Base-by-base conservation (phyloP, 1,284 basidiomycete species). In the Cutaneotrichosporon cavernicola region DNA sequence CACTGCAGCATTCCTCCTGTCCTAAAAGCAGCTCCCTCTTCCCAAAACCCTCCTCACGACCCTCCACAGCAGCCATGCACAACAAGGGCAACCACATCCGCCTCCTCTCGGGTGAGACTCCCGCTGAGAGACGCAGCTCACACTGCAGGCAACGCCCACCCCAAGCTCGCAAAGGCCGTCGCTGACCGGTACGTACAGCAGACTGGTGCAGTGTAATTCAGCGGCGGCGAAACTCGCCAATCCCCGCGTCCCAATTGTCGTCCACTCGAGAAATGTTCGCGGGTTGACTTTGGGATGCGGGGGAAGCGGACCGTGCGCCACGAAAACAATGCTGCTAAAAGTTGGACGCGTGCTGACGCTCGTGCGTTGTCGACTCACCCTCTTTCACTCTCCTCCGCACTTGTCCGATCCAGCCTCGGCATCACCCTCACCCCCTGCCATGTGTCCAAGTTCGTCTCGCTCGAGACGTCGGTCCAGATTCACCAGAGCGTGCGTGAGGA, bases 401-500 rank as follows among this genome's bases (percentile, higher is more conserved):
- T 59, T 38, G 50, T 60, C 62, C 22, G 69, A 70, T 66, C 58
- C 84, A 95, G 95, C 80, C 91, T 99, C 71, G 92, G 92, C 75
- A 89, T 96, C 61, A 86, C 88, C 69, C 86, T 98, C 71, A 94
- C 93, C 38, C 90, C 91, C 61, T 92, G 90, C 81, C 90, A 89
- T 64, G 92, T 96, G 78, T 90, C 91, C 78, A 96, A 95, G 80
- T 99, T 99, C 82, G 93, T 94, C 73, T 97, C 94, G 77, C 91
- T 90, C 76, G 95, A 96, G 85, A 91, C 90, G 76, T 90, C 89
- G 78, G 91, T 94, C 78, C 91, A 92, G 82, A 93, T 95, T 71
- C 85, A 90, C 70, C 91, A 96, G 82, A 97, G 92, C 56, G 90
- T 99, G 59, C 90, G 96, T 64, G 96, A 99, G 80, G 94, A 97